Conservation (phyloP, 2,329 filamentous ascomycete genomes). For the Penicillium sp. region DNA sequence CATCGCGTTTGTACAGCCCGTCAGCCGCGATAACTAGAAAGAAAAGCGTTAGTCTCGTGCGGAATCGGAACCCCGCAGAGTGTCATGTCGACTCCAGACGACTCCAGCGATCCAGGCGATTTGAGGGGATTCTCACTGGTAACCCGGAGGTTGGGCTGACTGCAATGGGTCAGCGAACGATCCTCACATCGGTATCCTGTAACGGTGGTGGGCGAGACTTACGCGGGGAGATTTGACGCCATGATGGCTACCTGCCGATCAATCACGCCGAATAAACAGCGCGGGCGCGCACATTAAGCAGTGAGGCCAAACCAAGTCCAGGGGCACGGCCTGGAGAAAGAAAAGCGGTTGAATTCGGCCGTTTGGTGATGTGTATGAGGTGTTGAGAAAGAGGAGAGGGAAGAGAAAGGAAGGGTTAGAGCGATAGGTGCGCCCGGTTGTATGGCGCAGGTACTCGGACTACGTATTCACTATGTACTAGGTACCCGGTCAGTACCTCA, state of each 20-base stretch:
- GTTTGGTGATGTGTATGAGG: slow-evolving; percentile 13
- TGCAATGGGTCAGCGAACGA: slow-evolving; percentile 36
- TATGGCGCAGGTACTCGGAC: slow-evolving; percentile 23
- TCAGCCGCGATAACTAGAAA: slow-evolving; percentile 93
- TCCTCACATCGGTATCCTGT: slow-evolving; percentile 7
- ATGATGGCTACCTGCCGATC: slow-evolving; percentile 44
- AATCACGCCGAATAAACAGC: slow-evolving; percentile 37
- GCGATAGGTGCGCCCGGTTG: slow-evolving; percentile 18
- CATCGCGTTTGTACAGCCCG: slow-evolving; percentile 98
- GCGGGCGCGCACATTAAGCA: slow-evolving; percentile 36
- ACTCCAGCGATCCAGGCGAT: slow-evolving; percentile 20
- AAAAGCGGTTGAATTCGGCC: not conserved
- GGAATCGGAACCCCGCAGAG: slow-evolving; percentile 22
- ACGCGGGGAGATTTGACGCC: slow-evolving; percentile 66
- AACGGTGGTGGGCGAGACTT: slow-evolving; percentile 41
- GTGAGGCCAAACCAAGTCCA: slow-evolving; percentile 12
- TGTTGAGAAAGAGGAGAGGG: slow-evolving; percentile 18
- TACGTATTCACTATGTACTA: slow-evolving; percentile 17
- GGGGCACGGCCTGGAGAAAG: slow-evolving; percentile 16
- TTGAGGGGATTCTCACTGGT: slow-evolving; percentile 65
- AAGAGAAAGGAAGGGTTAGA: slow-evolving; percentile 19
- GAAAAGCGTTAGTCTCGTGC: slow-evolving; percentile 23
- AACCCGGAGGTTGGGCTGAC: slow-evolving; percentile 84
- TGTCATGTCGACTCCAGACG: slow-evolving; percentile 14
- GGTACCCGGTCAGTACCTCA: slow-evolving; percentile 17